phyloP scores from a whole-genome alignment of 108 stramenopile genomes.

The Nitzschia sp. region DNA sequence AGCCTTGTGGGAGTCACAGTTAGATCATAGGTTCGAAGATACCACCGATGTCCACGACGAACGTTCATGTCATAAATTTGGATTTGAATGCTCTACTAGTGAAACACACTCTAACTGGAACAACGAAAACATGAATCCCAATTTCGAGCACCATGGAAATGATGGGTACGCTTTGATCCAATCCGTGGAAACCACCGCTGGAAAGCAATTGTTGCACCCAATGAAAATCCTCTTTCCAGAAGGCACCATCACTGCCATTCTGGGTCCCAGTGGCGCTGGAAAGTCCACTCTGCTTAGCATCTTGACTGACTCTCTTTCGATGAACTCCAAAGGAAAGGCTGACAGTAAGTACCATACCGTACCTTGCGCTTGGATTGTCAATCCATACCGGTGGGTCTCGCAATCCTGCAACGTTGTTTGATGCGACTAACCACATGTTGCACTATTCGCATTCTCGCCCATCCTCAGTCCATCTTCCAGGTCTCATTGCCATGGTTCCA shows the following conservation, averaged over 20 bases:
- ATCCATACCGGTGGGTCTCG: too few relatives aligned
- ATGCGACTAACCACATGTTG: too few relatives aligned
- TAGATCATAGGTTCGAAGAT: too few relatives aligned
- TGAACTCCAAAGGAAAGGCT: conserved; percentile 36
- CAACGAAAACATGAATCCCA: background rate
- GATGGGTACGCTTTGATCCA: conserved; percentile 24
- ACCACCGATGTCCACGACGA: too few relatives aligned
- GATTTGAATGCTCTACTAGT: too few relatives aligned
- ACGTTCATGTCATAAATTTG: too few relatives aligned
- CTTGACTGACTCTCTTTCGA: conserved; percentile 38
- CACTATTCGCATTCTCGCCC: too few relatives aligned
- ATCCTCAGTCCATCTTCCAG: conserved; percentile 46
- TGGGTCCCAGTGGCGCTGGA: conserved; percentile 56
- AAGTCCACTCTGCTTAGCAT: conserved; percentile 55
- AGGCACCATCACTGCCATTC: conserved; percentile 51
- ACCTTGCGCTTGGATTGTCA: too few relatives aligned
- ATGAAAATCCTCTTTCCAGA: conserved; percentile 51
- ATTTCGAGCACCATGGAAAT: background rate
- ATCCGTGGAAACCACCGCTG: conserved; percentile 12
- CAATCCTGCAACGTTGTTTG: too few relatives aligned
- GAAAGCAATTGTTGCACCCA: conserved; percentile 33
- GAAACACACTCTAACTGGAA: too few relatives aligned
- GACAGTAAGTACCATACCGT: conserved; percentile 36
- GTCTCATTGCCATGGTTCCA: conserved; percentile 44
- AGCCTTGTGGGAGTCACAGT: too few relatives aligned